Evolutionary conservation across 495 filamentous ascomycete species (phyloP), one percentile per base, ranked within the genome.

Genomic region (Lasiosphaeria hispida): DNA sequence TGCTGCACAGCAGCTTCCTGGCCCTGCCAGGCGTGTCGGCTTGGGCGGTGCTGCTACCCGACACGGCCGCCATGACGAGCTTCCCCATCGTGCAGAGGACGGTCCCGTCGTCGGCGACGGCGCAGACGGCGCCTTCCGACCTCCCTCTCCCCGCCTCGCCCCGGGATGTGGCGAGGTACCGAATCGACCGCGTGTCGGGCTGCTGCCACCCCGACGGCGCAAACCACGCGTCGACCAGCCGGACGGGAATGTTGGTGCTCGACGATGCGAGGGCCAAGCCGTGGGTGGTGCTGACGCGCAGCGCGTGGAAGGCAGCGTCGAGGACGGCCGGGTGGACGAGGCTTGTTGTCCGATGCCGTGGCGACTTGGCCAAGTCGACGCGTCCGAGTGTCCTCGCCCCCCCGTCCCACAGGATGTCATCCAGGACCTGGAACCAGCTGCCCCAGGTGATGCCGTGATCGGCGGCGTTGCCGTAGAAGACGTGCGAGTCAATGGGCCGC

Each of bases 311-410:
- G 6, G 63, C 65, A 7, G 62, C 63, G 61, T 79, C 76, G 1
- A 80, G 63, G 30, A 73, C 55, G 0, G 64, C 62, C 3, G 76
- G 76, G 39, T 78, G 76, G 34, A 75, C 67, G 43, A 71, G 57
- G 14, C 66, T 68, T 9, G 55, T 54, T 2, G 67, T 63, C 51
- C 65, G 56, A 50, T 65, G 56, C 23, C 23, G 23, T 15, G 61
- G 53, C 23, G 62, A 35, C 1, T 45, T 34, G 23, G 55, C 15
- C 15, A 64, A 44, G 41, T 68, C 59, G 37, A 71, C 61, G 19
- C 60, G 53, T 34, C 57, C 68, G 10, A 67, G 52, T 0, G 65
- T 14, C 9, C 43, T 40, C 7, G 45, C n/a, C n/a, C 47, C 60
- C 13, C 58, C 59, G 23, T 72, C 66, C 64, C 66, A 72, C 9